Evolutionary conservation across 2,329 filamentous ascomycete genomes (phyloP).

Genomic region (Alternaria solani): DNA sequence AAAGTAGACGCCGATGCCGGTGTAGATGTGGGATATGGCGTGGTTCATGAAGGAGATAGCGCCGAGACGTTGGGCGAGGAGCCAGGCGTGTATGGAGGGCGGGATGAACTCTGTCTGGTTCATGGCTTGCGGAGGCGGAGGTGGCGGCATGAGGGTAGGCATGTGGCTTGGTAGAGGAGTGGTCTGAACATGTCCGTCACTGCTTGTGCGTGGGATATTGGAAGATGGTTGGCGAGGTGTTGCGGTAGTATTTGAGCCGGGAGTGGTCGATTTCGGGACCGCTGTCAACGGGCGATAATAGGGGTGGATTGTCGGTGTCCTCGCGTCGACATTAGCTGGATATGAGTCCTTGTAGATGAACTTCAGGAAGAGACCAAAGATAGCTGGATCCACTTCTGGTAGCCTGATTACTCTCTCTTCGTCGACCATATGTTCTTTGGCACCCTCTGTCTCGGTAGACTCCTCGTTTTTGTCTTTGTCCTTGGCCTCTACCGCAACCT

Average conservation of each 20-base stretch:
- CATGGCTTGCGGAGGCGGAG: not conserved
- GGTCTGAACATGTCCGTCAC: not conserved
- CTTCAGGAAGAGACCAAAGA: slow-evolving; percentile 33
- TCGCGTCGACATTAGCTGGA: slow-evolving; percentile 16
- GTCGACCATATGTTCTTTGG: not conserved
- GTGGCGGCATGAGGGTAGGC: not conserved
- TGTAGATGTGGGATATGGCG: slow-evolving; percentile 19
- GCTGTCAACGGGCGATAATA: not conserved
- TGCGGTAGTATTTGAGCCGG: not conserved
- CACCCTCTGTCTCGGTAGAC: not conserved
- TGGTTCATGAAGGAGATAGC: slow-evolving; percentile 25
- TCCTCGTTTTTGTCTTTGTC: not conserved
- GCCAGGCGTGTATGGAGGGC: slow-evolving; percentile 24
- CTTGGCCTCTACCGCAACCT: not conserved
- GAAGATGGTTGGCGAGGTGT: not conserved
- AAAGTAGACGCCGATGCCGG: slow-evolving; percentile 18
- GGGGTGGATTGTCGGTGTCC: not conserved
- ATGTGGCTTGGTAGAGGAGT: not conserved
- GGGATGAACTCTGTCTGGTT: not conserved
- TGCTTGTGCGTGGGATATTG: too few relatives aligned
- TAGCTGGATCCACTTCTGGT: slow-evolving; percentile 13
- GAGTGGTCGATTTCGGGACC: not conserved
- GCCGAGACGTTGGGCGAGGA: slow-evolving; percentile 23
- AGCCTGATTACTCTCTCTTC: slow-evolving; percentile 4
- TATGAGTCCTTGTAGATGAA: slow-evolving; percentile 33